Base-by-base conservation (phyloP, 2,329 filamentous ascomycete genomes). In the Trichophyton schoenleinii region DNA sequence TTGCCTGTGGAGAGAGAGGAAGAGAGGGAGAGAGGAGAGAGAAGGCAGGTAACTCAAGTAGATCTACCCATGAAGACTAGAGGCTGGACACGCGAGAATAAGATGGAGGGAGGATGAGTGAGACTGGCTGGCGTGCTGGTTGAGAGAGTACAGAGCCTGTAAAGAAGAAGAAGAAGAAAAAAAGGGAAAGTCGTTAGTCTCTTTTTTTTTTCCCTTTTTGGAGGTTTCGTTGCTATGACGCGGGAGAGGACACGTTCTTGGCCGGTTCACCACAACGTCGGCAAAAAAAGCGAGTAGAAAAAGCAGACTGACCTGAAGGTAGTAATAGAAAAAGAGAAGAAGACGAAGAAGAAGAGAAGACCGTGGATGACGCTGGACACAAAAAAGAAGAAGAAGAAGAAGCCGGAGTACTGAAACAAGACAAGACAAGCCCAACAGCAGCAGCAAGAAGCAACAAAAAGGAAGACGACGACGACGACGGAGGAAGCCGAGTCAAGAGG, bases 301-400 rank as follows among this genome's bases (percentile, higher is more conserved):
- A 15, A 34, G 49, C 18, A 36, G 52, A 36, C 52, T 55, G 8
- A 55, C 52, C 52, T 22, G 46, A 6, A 31, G 28, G 1, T 36
- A 53, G 60, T 58, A 57, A 49, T 13, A 46, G 53, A 20, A 59
- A 59, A 34, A 7, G 28, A 57, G 9, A 52, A 41, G 57, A n/a
- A 57, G 9, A 52, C 28, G 57, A n/a, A 44, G 41, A 44, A 42
- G 41, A 44, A 6, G n/a, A 44, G 15, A n/a, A 44, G 41, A 44
- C 41, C 41, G 11, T 44, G 15, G 20, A 28, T 25, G 42, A 34
- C 63, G 59, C 59, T 66, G 64, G 64, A 65, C 65, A 66, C 60
- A 65, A 68, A 72, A 64, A 61, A 65, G 67, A 72, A 64, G 67
- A 67, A 64, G 67, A 67, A 62, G 62, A 60, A 22, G 22, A 22